Percentiles rank a stretch among this genome's conserved stretches.
phyloP scores from a whole-genome alignment of 106 monocot genomes.

The Chionographis japonica region DNA sequence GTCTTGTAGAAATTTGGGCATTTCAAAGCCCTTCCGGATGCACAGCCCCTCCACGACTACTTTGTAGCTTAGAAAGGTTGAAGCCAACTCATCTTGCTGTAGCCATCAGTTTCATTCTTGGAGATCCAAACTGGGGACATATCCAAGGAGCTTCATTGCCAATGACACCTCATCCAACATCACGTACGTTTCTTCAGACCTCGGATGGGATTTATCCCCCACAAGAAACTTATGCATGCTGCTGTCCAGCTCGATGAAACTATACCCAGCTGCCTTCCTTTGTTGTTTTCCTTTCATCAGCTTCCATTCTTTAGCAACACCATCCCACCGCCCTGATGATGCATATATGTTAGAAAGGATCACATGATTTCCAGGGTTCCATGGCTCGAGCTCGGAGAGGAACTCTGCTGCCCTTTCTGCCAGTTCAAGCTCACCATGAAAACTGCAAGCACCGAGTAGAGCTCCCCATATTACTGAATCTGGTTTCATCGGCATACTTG shows the following conservation, averaged over 20 bases:
- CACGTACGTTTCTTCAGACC: slow-evolving; percentile 36
- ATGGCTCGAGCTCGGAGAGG: slow-evolving; percentile 56
- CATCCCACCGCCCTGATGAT: slow-evolving; percentile 38
- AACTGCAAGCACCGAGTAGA: slow-evolving; percentile 74
- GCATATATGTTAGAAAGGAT: slow-evolving; percentile 77
- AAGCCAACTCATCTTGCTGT: background rate
- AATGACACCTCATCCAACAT: slow-evolving; percentile 27
- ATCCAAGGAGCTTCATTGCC: slow-evolving; percentile 26
- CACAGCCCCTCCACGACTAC: no score
- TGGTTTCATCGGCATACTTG: slow-evolving; percentile 63
- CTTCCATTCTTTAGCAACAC: slow-evolving; percentile 49
- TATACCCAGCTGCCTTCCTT: slow-evolving; percentile 62
- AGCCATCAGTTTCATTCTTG: background rate
- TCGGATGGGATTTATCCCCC: slow-evolving; percentile 65
- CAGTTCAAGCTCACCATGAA: slow-evolving; percentile 50
- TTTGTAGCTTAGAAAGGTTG: background rate
- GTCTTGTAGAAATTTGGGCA: no score
- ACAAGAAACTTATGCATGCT: slow-evolving; percentile 53
- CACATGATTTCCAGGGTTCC: slow-evolving; percentile 68
- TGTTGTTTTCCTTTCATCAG: slow-evolving; percentile 38
- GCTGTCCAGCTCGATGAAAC: slow-evolving; percentile 47
- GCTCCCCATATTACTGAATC: slow-evolving; percentile 79
- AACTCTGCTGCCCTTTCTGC: slow-evolving; percentile 52
- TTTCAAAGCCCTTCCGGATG: no score
- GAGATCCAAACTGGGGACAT: slow-evolving; percentile 8